Evolutionary conservation across 257 asterid genomes (phyloP), one percentile per base, ranked within the genome.

Genomic region (Gynochthodes officinalis): DNA sequence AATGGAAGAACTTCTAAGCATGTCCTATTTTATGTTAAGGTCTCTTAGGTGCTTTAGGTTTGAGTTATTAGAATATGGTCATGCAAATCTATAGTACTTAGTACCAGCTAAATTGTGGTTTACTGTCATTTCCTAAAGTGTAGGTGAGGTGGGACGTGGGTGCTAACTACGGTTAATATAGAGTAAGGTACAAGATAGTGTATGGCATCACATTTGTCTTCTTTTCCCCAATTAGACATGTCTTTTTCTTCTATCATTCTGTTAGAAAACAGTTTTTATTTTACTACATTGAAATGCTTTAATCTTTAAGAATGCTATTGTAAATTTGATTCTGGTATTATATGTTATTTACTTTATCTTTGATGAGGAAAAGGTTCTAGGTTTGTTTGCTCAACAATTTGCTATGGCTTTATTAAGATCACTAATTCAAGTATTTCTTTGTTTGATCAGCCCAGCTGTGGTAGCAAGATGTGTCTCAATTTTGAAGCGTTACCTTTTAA

Each of bases 391-490:
- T 25, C 44, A 21, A 35, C 7, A 44, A 58, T 63, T 61, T 52
- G 54, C 44, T 27, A 30, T 37, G 27, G 19, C 35, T 62, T 6
- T 75, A 33, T 55, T 55, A 73, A 32, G 46, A 32, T 71, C 30
- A 73, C 82, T 81, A 67, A 74, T 75, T 52, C 67, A 44, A 69
- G n/a, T 43, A 62, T 68, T 66, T 57, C 77, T 79, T 46, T 57
- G 35, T 72, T 28, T 63, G 77, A 77, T 42, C 98, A 95, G 99
- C 81, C 99, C 99, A 65, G 98, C 99, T 67, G 98, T 95, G 68
- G 98, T 95, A 77, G 98, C 94, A 79, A 90, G 96, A 79, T 95
- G 98, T 72, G 96, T 92, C 81, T 89, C 91, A 23, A 96, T 92
- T 78, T 83, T 95, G 85, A 95, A 92, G 81, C 95, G 98, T 60